Conservation (phyloP, 495 filamentous ascomycete genomes). For the Cetradonia linearis region DNA sequence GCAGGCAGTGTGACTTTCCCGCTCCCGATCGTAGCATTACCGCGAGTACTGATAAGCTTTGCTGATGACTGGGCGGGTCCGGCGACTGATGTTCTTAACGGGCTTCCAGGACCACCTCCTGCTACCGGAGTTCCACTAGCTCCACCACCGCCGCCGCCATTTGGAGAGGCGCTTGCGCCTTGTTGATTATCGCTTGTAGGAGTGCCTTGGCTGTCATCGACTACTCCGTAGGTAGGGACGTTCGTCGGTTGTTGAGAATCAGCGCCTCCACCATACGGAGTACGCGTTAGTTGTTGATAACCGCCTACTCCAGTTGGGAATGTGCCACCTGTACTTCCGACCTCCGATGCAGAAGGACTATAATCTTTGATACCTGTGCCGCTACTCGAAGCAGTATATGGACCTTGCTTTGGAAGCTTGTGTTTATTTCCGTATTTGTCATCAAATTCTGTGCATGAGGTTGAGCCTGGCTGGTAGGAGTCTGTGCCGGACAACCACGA, state of each 20-base stretch:
- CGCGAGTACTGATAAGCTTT: not conserved
- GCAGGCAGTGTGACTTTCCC: constrained; percentile 19
- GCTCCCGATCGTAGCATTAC: constrained; percentile 8
- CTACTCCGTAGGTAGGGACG: not conserved
- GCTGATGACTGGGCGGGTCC: constrained; percentile 2
- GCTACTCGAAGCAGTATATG: not conserved
- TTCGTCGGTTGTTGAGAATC: not conserved
- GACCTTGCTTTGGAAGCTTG: not conserved
- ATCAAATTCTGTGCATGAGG: not conserved
- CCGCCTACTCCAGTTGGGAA: constrained; percentile 1
- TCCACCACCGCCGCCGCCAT: not conserved
- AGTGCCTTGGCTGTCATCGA: not conserved
- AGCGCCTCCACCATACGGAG: not conserved
- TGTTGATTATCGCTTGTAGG: not conserved
- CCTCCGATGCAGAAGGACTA: no score
- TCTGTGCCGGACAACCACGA: not conserved
- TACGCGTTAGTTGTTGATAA: not conserved
- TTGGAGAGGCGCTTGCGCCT: not conserved
- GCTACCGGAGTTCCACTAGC: not conserved
- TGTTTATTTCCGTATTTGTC: not conserved
- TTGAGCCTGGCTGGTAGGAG: not conserved
- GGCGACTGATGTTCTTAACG: not conserved
- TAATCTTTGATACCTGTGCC: no score
- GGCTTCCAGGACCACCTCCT: not conserved
- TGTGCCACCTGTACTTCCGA: not conserved